Evolutionary conservation across 345 rosid genomes (phyloP), one percentile per base, ranked within the genome.

Genomic region (Eucalyptus cladocalyx): DNA sequence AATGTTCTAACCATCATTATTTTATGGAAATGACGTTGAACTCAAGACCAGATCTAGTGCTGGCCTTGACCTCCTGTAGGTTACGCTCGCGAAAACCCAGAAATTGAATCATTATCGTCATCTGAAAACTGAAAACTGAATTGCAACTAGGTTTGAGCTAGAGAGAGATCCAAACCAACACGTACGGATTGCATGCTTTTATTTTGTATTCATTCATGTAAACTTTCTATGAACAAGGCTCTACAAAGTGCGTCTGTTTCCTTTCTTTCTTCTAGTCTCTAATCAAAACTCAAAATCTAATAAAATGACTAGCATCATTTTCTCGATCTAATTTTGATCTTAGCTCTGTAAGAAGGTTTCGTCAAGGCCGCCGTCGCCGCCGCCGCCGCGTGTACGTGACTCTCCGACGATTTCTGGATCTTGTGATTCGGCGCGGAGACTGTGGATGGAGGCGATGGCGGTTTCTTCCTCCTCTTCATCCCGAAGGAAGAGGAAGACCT

Each of bases 391-490:
- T 49, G 88, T 34, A 69, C 89, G 51, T 88, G 89, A 88, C 15
- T 37, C 87, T 88, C 91, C 49, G 62, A 69, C 53, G 60, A 58
- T 88, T 50, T 47, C 54, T 62, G 87, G 86, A 42, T 42, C 45
- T 28, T 51, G 58, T 40, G 53, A 60, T 40, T 86, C 87, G 58
- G 50, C 9, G 88, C 50, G 76, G 89, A 21, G 50, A 81, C 87
- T 54, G 89, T 88, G 80, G 86, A 88, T 43, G 88, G 93, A 83
- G 87, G 85, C 86, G 49, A 67, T 30, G 42, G 86, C 28, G 10
- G 24, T 24, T 92, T 93, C 91, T 91, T 94, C 89, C 89, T 92
- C 54, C 91, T 93, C 93, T 91, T 94, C 91, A 93, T 93, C 67
- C 95, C 95, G 89, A 94, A 88, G 8, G 94, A 91, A 76, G 91